phyloP scores from a whole-genome alignment of 495 filamentous ascomycete species.

The Echria macrotheca region DNA sequence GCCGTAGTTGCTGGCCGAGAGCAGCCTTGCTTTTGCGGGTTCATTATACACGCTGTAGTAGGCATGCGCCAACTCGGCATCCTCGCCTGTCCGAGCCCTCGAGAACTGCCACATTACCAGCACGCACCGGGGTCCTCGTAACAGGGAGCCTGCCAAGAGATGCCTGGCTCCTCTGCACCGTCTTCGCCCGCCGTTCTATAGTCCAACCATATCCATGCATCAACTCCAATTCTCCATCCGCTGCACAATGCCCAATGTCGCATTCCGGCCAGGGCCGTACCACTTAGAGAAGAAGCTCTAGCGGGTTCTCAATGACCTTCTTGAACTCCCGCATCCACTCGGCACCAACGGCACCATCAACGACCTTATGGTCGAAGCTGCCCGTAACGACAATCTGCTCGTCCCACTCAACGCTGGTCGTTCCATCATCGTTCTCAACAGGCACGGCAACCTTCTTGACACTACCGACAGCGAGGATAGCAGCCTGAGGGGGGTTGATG shows the following conservation, averaged over 20 bases:
- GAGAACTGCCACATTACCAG: no score
- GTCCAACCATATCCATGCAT: conserved; percentile 2
- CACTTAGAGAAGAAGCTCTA: conserved; percentile 80
- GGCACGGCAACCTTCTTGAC: conserved; percentile 91
- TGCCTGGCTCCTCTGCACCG: no score
- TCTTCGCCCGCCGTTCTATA: conserved; percentile 1
- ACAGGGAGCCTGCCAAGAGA: conserved; percentile 5
- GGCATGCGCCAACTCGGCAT: background rate
- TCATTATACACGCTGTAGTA: conserved; percentile 20
- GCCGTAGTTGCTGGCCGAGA: conserved; percentile 22
- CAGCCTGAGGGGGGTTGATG: conserved; percentile 97
- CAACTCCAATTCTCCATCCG: background rate
- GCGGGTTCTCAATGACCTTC: conserved; percentile 93
- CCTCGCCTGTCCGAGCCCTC: background rate
- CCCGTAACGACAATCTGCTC: conserved; percentile 92
- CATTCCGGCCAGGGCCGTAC: background rate
- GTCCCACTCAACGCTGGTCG: conserved; percentile 76
- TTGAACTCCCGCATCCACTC: conserved; percentile 98
- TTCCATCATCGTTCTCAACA: conserved; percentile 77
- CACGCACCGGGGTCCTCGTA: background rate
- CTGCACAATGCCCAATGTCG: background rate
- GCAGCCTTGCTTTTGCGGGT: conserved; percentile 17
- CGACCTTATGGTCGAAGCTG: conserved; percentile 96
- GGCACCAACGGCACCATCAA: conserved; percentile 83
- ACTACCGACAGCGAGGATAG: conserved; percentile 91